Evolutionary conservation across 192 early-diverging fungal genomes (phyloP).

Genomic region (Backusella psychrophila): DNA sequence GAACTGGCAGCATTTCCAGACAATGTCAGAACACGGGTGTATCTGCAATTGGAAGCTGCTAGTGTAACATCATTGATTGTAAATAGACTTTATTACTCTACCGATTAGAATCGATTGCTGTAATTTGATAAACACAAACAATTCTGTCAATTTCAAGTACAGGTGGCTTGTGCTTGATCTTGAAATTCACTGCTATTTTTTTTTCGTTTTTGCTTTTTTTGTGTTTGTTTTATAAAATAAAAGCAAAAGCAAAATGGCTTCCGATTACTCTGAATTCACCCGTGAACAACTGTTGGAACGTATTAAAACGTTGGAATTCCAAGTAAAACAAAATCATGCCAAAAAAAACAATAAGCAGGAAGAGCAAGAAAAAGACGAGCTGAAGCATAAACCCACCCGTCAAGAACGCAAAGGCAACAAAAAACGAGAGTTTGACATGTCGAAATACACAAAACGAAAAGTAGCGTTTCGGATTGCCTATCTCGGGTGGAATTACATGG

Average conservation of each 20-base stretch:
- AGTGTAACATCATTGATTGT: not conserved
- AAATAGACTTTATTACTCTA: not conserved
- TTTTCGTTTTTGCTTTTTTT: not conserved
- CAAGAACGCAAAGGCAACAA: constrained; percentile 17
- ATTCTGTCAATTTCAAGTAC: not conserved
- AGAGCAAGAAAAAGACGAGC: not conserved
- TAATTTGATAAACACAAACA: not conserved
- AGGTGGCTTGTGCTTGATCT: not conserved
- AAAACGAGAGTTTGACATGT: constrained; percentile 71
- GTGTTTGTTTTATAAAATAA: not conserved
- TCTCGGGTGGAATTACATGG: constrained; percentile 88
- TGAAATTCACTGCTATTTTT: not conserved
- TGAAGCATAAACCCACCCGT: not conserved
- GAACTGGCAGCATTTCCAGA: not conserved
- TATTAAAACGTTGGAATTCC: not conserved
- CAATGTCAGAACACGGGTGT: not conserved
- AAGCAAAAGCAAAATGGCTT: not conserved
- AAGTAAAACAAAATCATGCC: not conserved
- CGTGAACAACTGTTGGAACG: not conserved
- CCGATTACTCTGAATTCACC: not conserved
- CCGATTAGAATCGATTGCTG: not conserved
- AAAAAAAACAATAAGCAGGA: not conserved
- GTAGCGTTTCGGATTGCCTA: constrained; percentile 90
- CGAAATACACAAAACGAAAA: constrained; percentile 68
- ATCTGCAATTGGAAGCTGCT: not conserved